phyloP scores from a whole-genome alignment of 192 early-diverging fungal species.

The Linnemannia zychae region DNA sequence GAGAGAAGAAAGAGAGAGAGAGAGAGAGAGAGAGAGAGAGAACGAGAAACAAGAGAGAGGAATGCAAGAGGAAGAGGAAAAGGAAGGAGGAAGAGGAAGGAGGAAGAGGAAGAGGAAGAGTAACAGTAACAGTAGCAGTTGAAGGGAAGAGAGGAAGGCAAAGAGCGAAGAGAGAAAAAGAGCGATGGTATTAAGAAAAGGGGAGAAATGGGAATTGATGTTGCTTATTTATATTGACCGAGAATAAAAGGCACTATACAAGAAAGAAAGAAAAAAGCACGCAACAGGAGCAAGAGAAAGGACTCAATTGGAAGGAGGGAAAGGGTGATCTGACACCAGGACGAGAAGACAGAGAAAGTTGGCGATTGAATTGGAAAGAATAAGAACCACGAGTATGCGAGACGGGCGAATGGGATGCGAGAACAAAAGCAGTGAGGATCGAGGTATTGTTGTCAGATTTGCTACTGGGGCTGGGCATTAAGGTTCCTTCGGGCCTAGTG shows the following conservation, averaged over 20 bases:
- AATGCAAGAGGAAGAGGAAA: neutral
- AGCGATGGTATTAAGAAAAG: neutral
- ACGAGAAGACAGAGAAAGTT: neutral
- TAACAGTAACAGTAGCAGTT: neutral
- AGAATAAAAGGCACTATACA: neutral
- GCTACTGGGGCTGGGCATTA: neutral
- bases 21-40: conserved; percentile 3
- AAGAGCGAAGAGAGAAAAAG: neutral
- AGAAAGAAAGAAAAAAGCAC: neutral
- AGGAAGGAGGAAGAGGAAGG: neutral
- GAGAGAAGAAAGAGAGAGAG: neutral
- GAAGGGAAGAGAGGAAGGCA: neutral
- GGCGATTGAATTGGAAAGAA: conserved; percentile 7
- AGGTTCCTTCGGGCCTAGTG: neutral
- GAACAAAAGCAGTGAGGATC: neutral
- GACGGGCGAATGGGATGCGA: conserved; percentile 1
- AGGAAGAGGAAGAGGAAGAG: neutral
- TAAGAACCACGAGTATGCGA: neutral
- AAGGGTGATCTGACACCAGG: neutral
- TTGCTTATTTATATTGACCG: neutral
- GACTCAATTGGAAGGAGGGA: neutral
- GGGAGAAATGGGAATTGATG: neutral
- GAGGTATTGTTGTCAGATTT: neutral
- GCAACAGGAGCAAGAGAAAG: neutral
- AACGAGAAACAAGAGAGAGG: neutral